Evolutionary conservation across 495 filamentous ascomycete genomes (phyloP), one percentile per base, ranked within the genome.

Genomic region (Xanthoparmelia taractica): DNA sequence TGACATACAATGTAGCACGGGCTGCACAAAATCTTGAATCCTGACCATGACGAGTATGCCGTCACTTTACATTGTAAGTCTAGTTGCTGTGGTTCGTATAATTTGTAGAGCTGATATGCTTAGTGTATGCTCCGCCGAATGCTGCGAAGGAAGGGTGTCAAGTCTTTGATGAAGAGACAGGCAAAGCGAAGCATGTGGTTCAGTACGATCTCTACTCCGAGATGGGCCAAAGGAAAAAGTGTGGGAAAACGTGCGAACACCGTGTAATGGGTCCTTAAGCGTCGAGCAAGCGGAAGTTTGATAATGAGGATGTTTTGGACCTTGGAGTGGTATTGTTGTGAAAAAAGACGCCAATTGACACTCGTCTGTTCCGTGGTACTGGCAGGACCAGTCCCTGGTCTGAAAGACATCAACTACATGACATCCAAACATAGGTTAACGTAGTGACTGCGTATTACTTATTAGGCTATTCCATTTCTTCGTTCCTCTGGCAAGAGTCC

Each of bases 61-160:
- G 85, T 96, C 60, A 94, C 91, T 40, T 76, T 97, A 52, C 92
- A 97, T 76, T 73, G 87, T 89, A 80, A 71, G 87, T 82, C 27
- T n/a, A 43, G 38, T 31, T 33, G 23, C 29, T 15, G 20, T 31
- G 48, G 27, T 27, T 27, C 13, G 40, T 55, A 29, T 45, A 25
- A 8, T 40, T 25, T 65, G 68, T 65, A 59, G 68, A 68, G 69
- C 69, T 77, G 23, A 71, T 38, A 25, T 31, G 41, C 23, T 18
- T 63, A 90, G 87, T 96, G 52, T 96, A 96, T 70, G 95, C 91
- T 2, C 92, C 92, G 50, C 92, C 92, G 8, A 93, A 95, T 68
- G 91, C 91, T 6, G 87, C 88, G 18, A 83, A 76, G 45, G 77
- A 84, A 62, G 90, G 90, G 2, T 92, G 87, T 70, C 78, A 85